Evolutionary conservation across 495 filamentous ascomycete species (phyloP).

Genomic region (Penicillium ochrochloron): DNA sequence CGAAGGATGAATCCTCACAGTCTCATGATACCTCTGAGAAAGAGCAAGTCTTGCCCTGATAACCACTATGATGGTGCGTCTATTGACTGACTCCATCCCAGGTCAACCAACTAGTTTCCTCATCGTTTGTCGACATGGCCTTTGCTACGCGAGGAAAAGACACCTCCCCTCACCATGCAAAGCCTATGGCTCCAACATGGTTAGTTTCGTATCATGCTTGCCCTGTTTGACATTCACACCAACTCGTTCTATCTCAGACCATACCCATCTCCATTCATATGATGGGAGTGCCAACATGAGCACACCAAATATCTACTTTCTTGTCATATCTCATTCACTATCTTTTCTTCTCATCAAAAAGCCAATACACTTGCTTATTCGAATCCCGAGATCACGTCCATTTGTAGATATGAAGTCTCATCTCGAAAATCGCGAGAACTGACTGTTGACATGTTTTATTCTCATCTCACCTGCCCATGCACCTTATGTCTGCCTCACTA

Average conservation of each 20-base stretch:
- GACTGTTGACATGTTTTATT: neutral
- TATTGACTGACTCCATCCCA: neutral
- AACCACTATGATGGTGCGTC: neutral
- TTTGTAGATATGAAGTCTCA: neutral
- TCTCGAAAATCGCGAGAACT: neutral
- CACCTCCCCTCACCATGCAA: neutral
- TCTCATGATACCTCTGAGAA: too few species aligned
- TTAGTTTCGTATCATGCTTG: neutral
- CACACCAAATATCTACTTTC: too few species aligned
- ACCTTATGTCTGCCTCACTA: neutral
- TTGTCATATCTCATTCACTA: neutral
- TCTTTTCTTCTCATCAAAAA: neutral
- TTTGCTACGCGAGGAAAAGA: neutral
- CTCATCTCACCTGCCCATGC: neutral
- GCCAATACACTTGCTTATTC: neutral
- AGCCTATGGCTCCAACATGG: neutral
- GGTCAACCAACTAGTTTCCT: neutral
- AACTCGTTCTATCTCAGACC: neutral
- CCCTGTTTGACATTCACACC: neutral
- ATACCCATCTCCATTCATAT: neutral
- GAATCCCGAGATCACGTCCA: neutral
- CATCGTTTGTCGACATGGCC: neutral
- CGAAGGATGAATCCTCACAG: too few species aligned
- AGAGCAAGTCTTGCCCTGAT: neutral
- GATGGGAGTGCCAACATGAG: neutral